Percentiles rank a stretch among this genome's conserved stretches.
Conservation (phyloP, 306 rosid species). For the Rubus idaeus region DNA sequence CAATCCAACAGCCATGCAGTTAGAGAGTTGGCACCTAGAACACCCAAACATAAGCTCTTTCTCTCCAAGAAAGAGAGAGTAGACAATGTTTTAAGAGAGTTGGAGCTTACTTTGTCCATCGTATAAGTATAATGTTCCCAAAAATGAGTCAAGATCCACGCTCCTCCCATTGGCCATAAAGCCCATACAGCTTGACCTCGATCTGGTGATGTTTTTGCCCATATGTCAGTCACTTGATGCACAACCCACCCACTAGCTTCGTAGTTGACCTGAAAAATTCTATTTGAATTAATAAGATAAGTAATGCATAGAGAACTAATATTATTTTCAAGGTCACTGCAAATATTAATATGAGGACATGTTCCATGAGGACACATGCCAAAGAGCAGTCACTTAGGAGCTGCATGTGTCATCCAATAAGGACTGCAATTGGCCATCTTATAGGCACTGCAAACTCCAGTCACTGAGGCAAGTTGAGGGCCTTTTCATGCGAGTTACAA, state of each 20-base stretch:
- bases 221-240: constrained; percentile 89
- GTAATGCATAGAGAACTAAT: not conserved
- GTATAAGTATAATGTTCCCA: constrained; percentile 95
- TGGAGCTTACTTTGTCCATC: constrained; percentile 71
- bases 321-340: not conserved
- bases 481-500: not conserved
- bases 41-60: not conserved
- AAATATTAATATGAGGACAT: not conserved
- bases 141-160: constrained; percentile 85
- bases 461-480: not conserved
- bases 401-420: not conserved
- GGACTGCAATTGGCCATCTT: not conserved
- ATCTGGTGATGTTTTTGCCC: constrained; percentile 94
- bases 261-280: constrained; percentile 76
- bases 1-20: constrained; percentile 3
- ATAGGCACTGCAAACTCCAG: not conserved
- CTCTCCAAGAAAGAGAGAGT: not conserved
- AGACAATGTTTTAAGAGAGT: constrained; percentile 18
- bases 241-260: constrained; percentile 89
- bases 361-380: not conserved
- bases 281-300: constrained; percentile 13
- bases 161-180: constrained; percentile 98
- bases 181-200: constrained; percentile 93
- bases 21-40: not conserved
- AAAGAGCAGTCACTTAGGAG: not conserved